Percentiles rank a stretch among this genome's conserved stretches.
Conservation (phyloP, 1,284 basidiomycete genomes). For the Quambalaria eucalypti region DNA sequence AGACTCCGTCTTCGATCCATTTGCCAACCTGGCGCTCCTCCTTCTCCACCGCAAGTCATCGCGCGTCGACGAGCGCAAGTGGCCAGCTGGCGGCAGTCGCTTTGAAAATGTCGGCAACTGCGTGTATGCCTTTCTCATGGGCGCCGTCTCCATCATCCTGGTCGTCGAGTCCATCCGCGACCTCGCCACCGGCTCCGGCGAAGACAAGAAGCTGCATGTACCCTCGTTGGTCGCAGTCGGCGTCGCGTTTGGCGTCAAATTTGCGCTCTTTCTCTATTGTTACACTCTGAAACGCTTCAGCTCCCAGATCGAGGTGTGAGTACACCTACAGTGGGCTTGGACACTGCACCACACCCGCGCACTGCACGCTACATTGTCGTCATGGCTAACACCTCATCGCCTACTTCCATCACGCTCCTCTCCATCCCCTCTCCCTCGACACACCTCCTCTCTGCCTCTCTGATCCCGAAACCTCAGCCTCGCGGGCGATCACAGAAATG, state of each 20-base stretch:
- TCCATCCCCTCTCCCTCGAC: too few relatives aligned
- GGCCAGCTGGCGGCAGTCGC: constrained; percentile 83
- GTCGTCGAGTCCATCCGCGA: constrained; percentile 72
- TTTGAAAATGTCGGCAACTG: constrained; percentile 71
- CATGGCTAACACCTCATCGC: too few relatives aligned
- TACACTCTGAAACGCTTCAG: constrained; percentile 66
- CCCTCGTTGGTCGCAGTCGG: constrained; percentile 73
- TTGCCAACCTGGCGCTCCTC: constrained; percentile 77
- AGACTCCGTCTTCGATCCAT: constrained; percentile 79
- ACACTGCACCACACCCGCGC: too few relatives aligned
- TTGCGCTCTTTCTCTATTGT: constrained; percentile 78
- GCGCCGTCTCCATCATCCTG: constrained; percentile 71
- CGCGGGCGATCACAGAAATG: constrained; percentile 60
- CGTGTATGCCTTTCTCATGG: constrained; percentile 58
- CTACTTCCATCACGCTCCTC: too few relatives aligned
- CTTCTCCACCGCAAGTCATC: constrained; percentile 68
- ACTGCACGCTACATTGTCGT: too few relatives aligned
- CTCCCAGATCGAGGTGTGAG: constrained; percentile 84
- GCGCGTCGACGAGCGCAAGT: constrained; percentile 67
- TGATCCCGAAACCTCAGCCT: too few relatives aligned
- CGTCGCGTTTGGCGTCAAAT: constrained; percentile 73
- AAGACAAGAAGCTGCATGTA: constrained; percentile 65
- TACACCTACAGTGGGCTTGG: too few relatives aligned
- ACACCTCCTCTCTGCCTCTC: too few relatives aligned
- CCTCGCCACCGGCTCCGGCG: constrained; percentile 57